Base-by-base conservation (phyloP, 805 yeast species). In the Metschnikowia gelsemii region DNA sequence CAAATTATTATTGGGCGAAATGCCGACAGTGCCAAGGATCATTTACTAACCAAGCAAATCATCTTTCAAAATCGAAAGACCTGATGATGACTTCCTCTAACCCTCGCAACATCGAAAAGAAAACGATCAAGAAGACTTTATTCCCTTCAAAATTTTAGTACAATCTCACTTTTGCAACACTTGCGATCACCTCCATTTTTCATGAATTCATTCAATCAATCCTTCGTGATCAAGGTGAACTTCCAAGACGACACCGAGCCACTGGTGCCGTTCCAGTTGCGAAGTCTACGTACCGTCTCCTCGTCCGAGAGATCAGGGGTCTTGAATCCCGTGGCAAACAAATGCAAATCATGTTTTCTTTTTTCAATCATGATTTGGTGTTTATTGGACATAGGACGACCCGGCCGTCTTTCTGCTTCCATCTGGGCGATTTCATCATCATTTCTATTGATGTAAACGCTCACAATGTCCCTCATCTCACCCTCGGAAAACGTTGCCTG, bases 261-360 rank as follows among this genome's bases (percentile, higher is more conserved):
- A 54, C 78, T 68, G 8, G 86, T 79, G 20, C 93, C 90, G 54
- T 85, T 84, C 97, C 97, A 91, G 4, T 64, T 62, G 56, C 82
- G 73, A 49, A 91, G 64, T 25, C 70, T 64, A 27, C 68, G 65
- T 2, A 87, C 91, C 4, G 80, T 82, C 7, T 64, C 70, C 27
- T 61, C 64, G 50, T 81, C 82, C 3, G 80, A 68, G 47, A 91
- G 61, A 60, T 88, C 89, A 1, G 96, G 96, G 4, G 84, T 70
- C 35, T 71, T 66, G 63, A 72, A 64, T 0, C 99, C 99, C 0
- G 87, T 73, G 16, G 63, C 68, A 54, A 76, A 88, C 42, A 84
- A 79, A 29, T 76, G 75, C 27, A 56, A 38, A 42, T 90, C 97
- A 35, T 73, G 65, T 39, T 82, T 79, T 33, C 72, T 71, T 55